Evolutionary conservation across 2,329 filamentous ascomycete genomes (phyloP), one percentile per base, ranked within the genome.

Genomic region (Penicillium decumbens): DNA sequence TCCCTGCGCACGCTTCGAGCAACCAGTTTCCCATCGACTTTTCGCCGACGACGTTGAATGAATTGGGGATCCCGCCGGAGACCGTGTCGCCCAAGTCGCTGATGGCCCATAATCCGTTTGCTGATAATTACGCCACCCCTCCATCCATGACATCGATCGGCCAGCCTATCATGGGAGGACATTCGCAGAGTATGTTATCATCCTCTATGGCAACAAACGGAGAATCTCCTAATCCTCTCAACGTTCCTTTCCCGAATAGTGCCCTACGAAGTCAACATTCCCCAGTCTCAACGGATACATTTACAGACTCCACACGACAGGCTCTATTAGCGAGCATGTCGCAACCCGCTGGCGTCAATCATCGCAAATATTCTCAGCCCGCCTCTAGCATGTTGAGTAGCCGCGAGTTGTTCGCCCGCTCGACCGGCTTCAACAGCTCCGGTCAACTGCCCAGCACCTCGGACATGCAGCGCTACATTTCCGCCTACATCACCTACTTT

Each of bases 401-500:
- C 53, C 64, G 68, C 46, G 68, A 71, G 41, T 48, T 69, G 45
- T 64, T 66, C 48, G 61, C 65, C 47, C 67, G 66, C 49, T 63
- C 66, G 28, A 59, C 57, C 53, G 62, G 58, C 55, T 67, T 68
- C 58, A 56, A 68, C 72, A 60, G 65, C 63, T 53, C 73, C 78
- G 60, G 77, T 73, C 63, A 80, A 74, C 60, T 95, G 50, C 91
- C 92, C 45, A 89, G 81, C 72, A 92, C 89, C 29, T 78, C 81
- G 65, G 89, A 96, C 66, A 82, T 97, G 54, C 90, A 95, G 69
- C 87, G 89, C 67, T 96, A 91, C 70, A 88, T 96, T 55, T 84
- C 84, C 57, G 87, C 91, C 51, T 97, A 96, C 72, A 83, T 97
- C 63, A 84, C 84, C 57, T 95, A 89, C 68, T 95, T 95, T 70